Base-by-base conservation (phyloP, 1,284 basidiomycete genomes). In the Boletus mariae region DNA sequence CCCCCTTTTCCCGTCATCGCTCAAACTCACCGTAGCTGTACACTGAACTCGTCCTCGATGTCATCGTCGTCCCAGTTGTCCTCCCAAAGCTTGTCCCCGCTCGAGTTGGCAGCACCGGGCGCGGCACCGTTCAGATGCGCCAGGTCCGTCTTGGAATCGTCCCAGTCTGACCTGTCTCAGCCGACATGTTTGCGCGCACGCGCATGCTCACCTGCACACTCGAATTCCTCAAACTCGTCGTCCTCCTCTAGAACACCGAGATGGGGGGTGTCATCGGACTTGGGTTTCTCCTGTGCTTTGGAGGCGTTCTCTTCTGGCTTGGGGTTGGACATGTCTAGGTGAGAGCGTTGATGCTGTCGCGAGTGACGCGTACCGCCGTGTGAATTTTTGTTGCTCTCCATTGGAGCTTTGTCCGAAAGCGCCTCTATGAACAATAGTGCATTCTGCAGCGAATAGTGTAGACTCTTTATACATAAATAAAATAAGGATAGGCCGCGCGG, bases 51-150 rank as follows among this genome's bases (percentile, higher is more conserved):
- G 66, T 98, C 95, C 70, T 97, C 96, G 57, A 97, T 87, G 71
- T 98, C 95, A 73, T 99, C 96, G 65, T 99, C 96, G 66, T 99
- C 96, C 96, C 96, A 99, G 71, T 98, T 98, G 66, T 98, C 96
- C 77, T 98, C 95, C 96, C 96, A 99, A 31, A 98, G 77, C 67
- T 94, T 91, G 70, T 91, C 83, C 11, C 85, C 85, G 38, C 82
- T 83, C 25, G 85, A 84, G 65, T 84, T 87, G 11, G 87, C 85
- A 23, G 77, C 82, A 4, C 85, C 87, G 3, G 86, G 87, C 20
- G 82, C 79, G 12, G 80, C 75, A n/a, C 85, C 85, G 51, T 79
- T 80, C 42, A 92, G 71, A 67, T 92, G 87, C 7, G 87, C 85
- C 26, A 93, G 71, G 65, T 90, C 85, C 4, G 91, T 92, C 61